Base-by-base conservation (phyloP, 2,329 filamentous ascomycete genomes). In the Phyllosticta capitalensis region DNA sequence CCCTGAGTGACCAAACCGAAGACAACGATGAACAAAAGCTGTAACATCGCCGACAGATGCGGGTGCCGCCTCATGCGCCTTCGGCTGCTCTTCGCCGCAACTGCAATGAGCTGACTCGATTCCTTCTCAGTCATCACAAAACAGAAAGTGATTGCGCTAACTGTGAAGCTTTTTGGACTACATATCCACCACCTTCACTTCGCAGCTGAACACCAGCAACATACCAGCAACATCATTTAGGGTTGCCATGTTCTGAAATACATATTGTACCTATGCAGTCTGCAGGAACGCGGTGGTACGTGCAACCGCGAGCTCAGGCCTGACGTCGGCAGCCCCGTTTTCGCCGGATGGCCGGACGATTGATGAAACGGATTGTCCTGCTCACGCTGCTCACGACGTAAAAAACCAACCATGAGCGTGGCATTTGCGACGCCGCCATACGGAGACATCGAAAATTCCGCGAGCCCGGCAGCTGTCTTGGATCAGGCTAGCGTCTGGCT, bases 1-100 rank as follows among this genome's bases (percentile, higher is more conserved):
- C 55, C 56, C 56, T 58, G 56, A 58, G 26, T n/a, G 55, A 48
- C 55, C n/a, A n/a, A n/a, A n/a, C n/a, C n/a, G n/a, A n/a, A 45
- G 17, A 45, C 14, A 6, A n/a, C 14, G 14, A 45, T 45, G 38
- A 45, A 45, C 38, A 45, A 45, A 45, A 45, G 38, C 14, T 45
- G 30, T 17, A 38, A 38, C 30, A 12, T 38, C n/a, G n/a, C n/a
- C n/a, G n/a, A n/a, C n/a, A n/a, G n/a, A n/a, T n/a, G 7, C 24
- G 4, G 24, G 24, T 4, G 3, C 24, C 30, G 6, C 10, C 30
- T 38, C 30, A 38, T 38, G 30, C 30, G 10, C 7, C 30, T 38
- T 45, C 38, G 38, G 38, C 38, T 19, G 38, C 38, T 45, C n/a
- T n/a, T 45, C 14, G 38, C n/a, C 17, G 38, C 38, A 45, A n/a